phyloP scores from a whole-genome alignment of 176 grass and related monocot species.

The Olyra latifolia region DNA sequence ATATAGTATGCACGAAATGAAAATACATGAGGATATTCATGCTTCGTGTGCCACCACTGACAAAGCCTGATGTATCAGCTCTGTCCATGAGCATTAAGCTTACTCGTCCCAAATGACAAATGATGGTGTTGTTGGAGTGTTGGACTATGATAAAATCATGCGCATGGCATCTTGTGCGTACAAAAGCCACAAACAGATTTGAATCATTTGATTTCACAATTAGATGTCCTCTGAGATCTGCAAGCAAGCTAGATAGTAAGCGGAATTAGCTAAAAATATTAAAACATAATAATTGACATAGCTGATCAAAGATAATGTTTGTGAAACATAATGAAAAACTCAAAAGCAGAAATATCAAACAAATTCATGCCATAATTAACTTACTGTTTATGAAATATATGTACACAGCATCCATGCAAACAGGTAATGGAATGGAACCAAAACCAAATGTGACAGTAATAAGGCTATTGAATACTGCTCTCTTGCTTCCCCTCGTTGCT shows the following conservation, averaged over 20 bases:
- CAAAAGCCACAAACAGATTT: background rate
- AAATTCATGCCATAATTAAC: background rate
- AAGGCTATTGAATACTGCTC: too few relatives aligned
- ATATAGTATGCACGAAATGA: constrained; percentile 70
- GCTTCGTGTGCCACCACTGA: constrained; percentile 60
- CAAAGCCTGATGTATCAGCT: constrained; percentile 89
- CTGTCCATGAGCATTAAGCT: constrained; percentile 68
- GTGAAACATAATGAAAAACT: background rate
- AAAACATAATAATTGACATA: background rate
- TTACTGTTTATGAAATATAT: background rate
- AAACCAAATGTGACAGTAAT: background rate
- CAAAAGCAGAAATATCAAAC: background rate
- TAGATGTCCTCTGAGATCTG: constrained; percentile 28
- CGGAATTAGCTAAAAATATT: constrained; percentile 24
- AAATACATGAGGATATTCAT: constrained; percentile 71
- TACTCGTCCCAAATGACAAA: constrained; percentile 25
- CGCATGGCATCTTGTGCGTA: constrained; percentile 7
- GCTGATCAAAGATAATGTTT: background rate
- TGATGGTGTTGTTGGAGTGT: background rate
- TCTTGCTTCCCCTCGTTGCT: too few relatives aligned
- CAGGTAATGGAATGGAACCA: background rate
- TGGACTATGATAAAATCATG: constrained; percentile 18
- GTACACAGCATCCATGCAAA: constrained; percentile 9
- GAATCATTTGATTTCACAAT: constrained; percentile 19
- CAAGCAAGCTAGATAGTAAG: constrained; percentile 6